Conservation (phyloP, 768 basidiomycete genomes). For the Trametes cinnabarina region DNA sequence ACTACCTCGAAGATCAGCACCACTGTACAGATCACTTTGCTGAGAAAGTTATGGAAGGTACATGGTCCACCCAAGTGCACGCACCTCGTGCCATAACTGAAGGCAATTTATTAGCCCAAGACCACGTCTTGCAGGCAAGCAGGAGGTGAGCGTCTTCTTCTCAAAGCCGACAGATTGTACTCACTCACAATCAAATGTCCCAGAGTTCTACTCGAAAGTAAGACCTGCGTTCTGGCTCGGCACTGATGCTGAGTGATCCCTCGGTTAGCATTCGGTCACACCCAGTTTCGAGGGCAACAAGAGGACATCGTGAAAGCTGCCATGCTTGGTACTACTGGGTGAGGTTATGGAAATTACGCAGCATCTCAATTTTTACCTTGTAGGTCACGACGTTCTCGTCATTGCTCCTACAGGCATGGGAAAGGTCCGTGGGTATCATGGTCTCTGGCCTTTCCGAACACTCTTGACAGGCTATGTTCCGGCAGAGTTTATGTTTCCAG, state of each 20-base stretch:
- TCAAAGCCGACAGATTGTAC: neutral
- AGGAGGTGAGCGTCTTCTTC: conserved; percentile 1
- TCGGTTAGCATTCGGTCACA: conserved; percentile 72
- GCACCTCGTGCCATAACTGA: no score
- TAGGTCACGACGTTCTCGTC: conserved; percentile 73
- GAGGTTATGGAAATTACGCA: neutral
- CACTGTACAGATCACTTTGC: no score
- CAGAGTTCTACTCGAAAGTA: conserved; percentile 5
- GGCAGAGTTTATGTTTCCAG: conserved; percentile 82
- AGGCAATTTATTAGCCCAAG: no score
- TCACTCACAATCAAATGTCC: no score
- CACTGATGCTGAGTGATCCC: no score
- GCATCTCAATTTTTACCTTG: neutral
- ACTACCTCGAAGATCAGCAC: neutral
- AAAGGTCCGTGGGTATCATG: conserved; percentile 48
- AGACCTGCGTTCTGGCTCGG: no score
- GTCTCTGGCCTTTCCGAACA: no score
- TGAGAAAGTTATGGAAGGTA: no score
- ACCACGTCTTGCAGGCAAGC: neutral
- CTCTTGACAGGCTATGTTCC: no score
- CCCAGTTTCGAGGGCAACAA: conserved; percentile 73
- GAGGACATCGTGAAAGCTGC: conserved; percentile 73
- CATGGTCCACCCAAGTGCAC: no score
- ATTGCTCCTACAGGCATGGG: conserved; percentile 89
- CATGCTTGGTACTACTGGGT: conserved; percentile 44